Evolutionary conservation across 108 stramenopile genomes (phyloP), one percentile per base, ranked within the genome.

Genomic region (Hondaea fermentalgiana): DNA sequence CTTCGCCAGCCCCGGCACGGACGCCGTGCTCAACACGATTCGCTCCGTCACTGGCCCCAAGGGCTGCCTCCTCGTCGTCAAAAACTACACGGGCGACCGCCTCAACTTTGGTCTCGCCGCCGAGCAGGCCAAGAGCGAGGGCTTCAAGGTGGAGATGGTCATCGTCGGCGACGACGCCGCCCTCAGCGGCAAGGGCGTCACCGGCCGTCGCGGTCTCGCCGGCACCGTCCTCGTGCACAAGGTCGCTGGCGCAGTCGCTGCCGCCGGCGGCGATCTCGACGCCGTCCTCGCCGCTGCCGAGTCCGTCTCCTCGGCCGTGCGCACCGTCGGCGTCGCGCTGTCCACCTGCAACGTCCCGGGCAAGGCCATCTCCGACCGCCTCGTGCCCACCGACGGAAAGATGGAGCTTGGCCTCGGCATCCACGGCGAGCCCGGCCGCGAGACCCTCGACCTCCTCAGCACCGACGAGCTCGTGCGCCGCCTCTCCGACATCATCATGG

Each of bases 21-120:
- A 92, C 8, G 92, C 95, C 44, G 95, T 99, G 42, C 91, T 98
- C 51, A 96, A 96, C 12, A 97, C 97, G 43, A 97, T 99, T 71
- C 95, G 96, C 4, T 96, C 96, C 5, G 92, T 93, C 0, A 94
- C 97, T 10, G 90, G 92, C 4, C 91, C 35, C 91, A 89, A 44
- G 51, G 96, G 97, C 45, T 96, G 96, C 87, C 89, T 99, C 44
- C 90, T 99, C 58, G 92, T 99, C 57, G 96, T 99, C 53, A 99
- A 98, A 95, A 98, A 98, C 94, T 99, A 99, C 93, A 99, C 98
- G 3, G 98, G 98, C 21, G 99, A 99, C 92, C 95, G 97, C 44
- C 93, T 99, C 51, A 98, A 99, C 91, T 99, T 99, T 90, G 98
- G 98, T 28, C 97, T 98, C 95, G 99, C 99, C 19, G 94, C 95